Conservation (phyloP, 805 yeast species). For the Lipomyces kockii region DNA sequence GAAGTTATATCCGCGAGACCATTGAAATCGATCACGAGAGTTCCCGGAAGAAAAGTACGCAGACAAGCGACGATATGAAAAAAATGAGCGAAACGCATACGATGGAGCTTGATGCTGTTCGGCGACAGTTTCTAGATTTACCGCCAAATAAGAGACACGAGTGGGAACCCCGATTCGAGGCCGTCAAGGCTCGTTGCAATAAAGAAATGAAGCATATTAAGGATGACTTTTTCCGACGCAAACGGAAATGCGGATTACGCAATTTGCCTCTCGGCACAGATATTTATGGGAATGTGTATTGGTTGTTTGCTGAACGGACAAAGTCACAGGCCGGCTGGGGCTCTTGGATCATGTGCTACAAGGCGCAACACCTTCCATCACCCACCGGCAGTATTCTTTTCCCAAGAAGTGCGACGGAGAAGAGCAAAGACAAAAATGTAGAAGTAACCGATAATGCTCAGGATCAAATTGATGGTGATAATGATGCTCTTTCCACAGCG, state of each 20-base stretch:
- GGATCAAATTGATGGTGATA: conserved; percentile 2
- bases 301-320: conserved; percentile 46
- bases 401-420: conserved; percentile 15
- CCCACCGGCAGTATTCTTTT: conserved; percentile 33
- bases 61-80: conserved; percentile 41
- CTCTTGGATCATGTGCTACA: conserved; percentile 43
- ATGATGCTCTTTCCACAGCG: conserved; percentile 22
- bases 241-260: conserved; percentile 43
- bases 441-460: not conserved
- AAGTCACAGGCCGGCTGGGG: conserved; percentile 44
- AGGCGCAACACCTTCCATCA: conserved; percentile 29
- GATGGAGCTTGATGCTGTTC: conserved; percentile 36
- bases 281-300: conserved; percentile 45
- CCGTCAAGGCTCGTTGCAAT: conserved; percentile 39
- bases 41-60: conserved; percentile 39
- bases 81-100: conserved; percentile 38
- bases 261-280: conserved; percentile 46
- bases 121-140: conserved; percentile 37
- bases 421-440: conserved; percentile 2
- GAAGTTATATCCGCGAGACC: conserved; percentile 46
- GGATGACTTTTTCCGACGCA: conserved; percentile 40
- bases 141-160: conserved; percentile 35
- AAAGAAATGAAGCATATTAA: conserved; percentile 41
- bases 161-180: conserved; percentile 40
- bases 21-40: conserved; percentile 44